Percentiles rank a stretch among this genome's conserved stretches.
phyloP scores from a whole-genome alignment of 805 yeast genomes.

The Yarrowia yakushimensis region DNA sequence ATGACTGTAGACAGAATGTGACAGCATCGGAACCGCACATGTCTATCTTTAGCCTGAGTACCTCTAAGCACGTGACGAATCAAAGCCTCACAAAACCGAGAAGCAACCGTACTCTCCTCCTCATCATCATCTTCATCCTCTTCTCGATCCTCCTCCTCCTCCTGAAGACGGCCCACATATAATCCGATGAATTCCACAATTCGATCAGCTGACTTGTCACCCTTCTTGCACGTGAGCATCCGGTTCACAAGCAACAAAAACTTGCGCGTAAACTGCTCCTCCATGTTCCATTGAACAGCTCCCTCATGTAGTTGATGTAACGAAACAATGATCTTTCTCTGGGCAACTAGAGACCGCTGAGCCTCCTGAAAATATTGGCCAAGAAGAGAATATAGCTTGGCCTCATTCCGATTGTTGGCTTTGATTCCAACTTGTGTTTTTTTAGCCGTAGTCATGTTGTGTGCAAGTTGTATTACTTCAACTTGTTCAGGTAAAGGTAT shows the following conservation, averaged over 20 bases:
- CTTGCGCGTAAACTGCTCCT: conserved; percentile 55
- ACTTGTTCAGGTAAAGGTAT: too few species aligned
- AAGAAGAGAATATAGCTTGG: conserved; percentile 27
- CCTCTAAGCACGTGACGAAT: conserved; percentile 73
- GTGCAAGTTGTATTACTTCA: not conserved
- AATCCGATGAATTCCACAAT: conserved; percentile 64
- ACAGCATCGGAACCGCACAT: conserved; percentile 74
- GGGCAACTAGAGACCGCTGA: conserved; percentile 69
- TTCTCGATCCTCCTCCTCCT: conserved; percentile 24
- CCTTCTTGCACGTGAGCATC: conserved; percentile 62
- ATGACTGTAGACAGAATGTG: conserved; percentile 71
- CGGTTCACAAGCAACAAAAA: conserved; percentile 63
- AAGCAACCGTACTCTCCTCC: conserved; percentile 43
- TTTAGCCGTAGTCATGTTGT: conserved; percentile 5
- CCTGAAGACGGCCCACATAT: conserved; percentile 49
- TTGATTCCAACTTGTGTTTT: not conserved
- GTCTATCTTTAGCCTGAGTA: conserved; percentile 67
- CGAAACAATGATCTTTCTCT: conserved; percentile 65
- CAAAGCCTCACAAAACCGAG: conserved; percentile 56
- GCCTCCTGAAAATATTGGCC: conserved; percentile 77
- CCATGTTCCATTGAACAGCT: conserved; percentile 50
- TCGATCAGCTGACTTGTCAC: conserved; percentile 70
- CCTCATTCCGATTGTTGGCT: conserved; percentile 4
- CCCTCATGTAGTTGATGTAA: conserved; percentile 53
- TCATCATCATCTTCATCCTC: conserved; percentile 37